Conservation (phyloP, 441 rosid species). For the Erysimum cheiri region DNA sequence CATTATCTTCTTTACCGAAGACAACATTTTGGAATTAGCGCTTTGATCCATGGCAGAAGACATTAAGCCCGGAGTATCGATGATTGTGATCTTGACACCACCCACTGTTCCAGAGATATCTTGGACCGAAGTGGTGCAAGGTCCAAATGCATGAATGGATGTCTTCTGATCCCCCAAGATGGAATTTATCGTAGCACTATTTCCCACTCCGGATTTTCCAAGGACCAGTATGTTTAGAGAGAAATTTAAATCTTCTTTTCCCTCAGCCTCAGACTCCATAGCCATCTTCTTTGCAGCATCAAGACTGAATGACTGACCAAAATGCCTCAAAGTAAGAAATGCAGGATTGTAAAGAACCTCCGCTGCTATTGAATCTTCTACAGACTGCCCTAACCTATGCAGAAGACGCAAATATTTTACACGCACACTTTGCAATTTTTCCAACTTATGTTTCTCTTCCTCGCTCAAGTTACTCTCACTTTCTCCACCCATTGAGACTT, state of each 20-base stretch:
- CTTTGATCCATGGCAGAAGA: slow-evolving; percentile 77
- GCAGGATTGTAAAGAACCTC: slow-evolving; percentile 77
- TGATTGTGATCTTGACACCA: slow-evolving; percentile 70
- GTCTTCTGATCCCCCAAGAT: slow-evolving; percentile 75
- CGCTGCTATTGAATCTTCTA: slow-evolving; percentile 71
- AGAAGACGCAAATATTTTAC: slow-evolving; percentile 88
- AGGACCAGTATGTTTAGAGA: slow-evolving; percentile 81
- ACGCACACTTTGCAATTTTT: slow-evolving; percentile 69
- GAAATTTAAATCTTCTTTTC: slow-evolving; percentile 62
- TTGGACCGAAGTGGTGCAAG: slow-evolving; percentile 64
- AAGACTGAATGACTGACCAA: slow-evolving; percentile 65
- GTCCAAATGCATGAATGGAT: slow-evolving; percentile 68
- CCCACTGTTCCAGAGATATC: slow-evolving; percentile 65
- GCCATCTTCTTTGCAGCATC: slow-evolving; percentile 79
- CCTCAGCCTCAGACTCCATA: slow-evolving; percentile 69
- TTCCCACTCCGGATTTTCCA: slow-evolving; percentile 94
- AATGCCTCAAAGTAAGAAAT: slow-evolving; percentile 69
- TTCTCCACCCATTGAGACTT: slow-evolving; percentile 48
- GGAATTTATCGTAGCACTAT: slow-evolving; percentile 89
- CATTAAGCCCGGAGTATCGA: slow-evolving; percentile 82
- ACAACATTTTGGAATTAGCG: slow-evolving; percentile 58
- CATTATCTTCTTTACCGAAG: slow-evolving; percentile 64
- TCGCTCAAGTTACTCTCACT: slow-evolving; percentile 66
- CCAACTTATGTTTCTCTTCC: slow-evolving; percentile 78
- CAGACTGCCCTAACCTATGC: slow-evolving; percentile 76